Evolutionary conservation across 1,284 basidiomycete genomes (phyloP).

Genomic region (Rhodotorula mucilaginosa): DNA sequence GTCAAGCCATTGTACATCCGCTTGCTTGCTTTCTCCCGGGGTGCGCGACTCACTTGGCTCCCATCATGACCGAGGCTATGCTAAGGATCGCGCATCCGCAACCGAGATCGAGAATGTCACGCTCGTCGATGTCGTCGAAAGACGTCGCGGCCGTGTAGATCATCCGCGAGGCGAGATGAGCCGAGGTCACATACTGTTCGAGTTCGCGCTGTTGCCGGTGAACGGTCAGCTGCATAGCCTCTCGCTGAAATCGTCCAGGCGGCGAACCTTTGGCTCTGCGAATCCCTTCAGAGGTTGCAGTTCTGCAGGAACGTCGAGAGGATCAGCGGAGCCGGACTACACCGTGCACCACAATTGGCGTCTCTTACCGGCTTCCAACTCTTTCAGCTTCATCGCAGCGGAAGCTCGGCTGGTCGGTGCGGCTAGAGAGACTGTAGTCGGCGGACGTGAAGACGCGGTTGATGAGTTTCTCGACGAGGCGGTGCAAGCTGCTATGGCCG

Average conservation of each 20-base stretch:
- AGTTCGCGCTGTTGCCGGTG: slow-evolving; percentile 23
- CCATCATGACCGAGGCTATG: slow-evolving; percentile 41
- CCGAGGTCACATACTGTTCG: slow-evolving; percentile 38
- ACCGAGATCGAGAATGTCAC: slow-evolving; percentile 40
- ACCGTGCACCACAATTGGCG: no score
- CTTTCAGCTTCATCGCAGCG: slow-evolving; percentile 34
- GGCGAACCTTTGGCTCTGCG: slow-evolving; percentile 1
- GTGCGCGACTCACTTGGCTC: slow-evolving; percentile 34
- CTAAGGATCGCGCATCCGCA: slow-evolving; percentile 41
- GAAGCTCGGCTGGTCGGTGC: no score
- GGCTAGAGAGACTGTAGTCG: no score
- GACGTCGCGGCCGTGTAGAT: slow-evolving; percentile 36
- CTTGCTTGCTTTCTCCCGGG: no score
- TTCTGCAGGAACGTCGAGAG: slow-evolving; percentile 5
- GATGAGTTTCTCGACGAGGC: no score
- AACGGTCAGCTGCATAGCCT: neutral
- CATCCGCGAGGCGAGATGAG: slow-evolving; percentile 39
- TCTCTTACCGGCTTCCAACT: slow-evolving; percentile 25
- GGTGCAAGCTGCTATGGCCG: no score
- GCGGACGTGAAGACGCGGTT: no score
- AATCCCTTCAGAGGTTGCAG: slow-evolving; percentile 39
- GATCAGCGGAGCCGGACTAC: no score
- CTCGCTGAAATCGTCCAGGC: no score
- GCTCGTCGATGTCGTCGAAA: slow-evolving; percentile 41
- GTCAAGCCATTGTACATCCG: neutral